Evolutionary conservation across 495 filamentous ascomycete species (phyloP), one percentile per base, ranked within the genome.

Genomic region (Hyaloscypha hepaticicola): DNA sequence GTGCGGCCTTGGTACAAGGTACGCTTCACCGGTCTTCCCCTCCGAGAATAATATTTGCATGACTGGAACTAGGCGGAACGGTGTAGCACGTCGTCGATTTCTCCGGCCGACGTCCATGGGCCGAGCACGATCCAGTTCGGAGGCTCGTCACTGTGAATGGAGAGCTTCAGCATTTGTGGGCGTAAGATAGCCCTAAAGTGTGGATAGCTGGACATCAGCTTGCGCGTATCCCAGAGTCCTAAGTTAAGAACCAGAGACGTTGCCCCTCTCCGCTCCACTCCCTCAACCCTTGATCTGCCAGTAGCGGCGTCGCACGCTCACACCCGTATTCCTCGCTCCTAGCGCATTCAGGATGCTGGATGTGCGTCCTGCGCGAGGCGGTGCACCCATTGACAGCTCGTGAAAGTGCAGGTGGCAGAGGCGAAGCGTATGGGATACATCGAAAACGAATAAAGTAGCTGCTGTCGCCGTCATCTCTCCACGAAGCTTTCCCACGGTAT

Each of bases 191-290:
- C 0, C 53, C 53, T 14, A n/a, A 56, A 56, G 12, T 11, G 53
- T 28, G 53, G 53, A 33, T 56, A 56, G 53, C 53, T 56, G 24
- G 53, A 29, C 26, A 56, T 5, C 53, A 56, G 53, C 53, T 56
- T 56, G 53, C 53, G 53, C 31, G 53, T 11, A 2, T 56, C 27
- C 53, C 19, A 29, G 29, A 27, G 27, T 5, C 26, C 29, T 29
- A 14, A 22, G 5, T 6, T 31, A 33, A 16, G 11, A 16, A 4
- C 38, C 38, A 45, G 19, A 45, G 38, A 45, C 12, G 38, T 45
- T 45, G 38, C 38, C 7, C 38, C 38, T 45, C 38, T 9, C 38
- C 12, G 38, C 38, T 45, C 38, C 38, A 45, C 38, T 16, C 9
- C 16, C 38, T 0, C 19, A 16, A 45, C 9, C 16, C 38, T 0